Evolutionary conservation across 306 rosid genomes (phyloP), one percentile per base, ranked within the genome.

Genomic region (Sphenostylis stenocarpa): DNA sequence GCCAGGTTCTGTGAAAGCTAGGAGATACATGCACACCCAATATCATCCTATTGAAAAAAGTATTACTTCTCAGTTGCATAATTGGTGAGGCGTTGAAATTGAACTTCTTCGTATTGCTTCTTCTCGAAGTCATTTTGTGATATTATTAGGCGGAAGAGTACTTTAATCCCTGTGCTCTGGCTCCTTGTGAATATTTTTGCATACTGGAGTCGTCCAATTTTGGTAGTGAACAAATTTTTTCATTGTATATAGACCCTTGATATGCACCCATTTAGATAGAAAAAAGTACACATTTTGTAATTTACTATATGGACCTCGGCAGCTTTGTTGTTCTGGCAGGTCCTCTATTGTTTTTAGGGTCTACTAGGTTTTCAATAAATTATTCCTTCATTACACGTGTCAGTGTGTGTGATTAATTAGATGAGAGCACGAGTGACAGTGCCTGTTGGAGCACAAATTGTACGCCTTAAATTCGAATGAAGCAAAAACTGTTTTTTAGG

Each of bases 1-100:
- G 70, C 92, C 97, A 52, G 96, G 97, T 44, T 95, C 97, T n/a
- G 92, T 90, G 81, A 89, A 92, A 82, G 97, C 99, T 12, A 87
- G 80, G 89, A 90, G 83, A 77, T 76, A 85, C 81, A 67, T 89
- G 86, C 96, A 86, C 82, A 95, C 97, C 48, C 91, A 87, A 72
- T 95, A 95, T 76, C 97, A 89, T 73, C 91, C 88, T 39, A 72
- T 95, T 66, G 89, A 88, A 64, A 95, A 95, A 90, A 92, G 96
- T 88, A 82, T 92, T 61, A 88, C 97, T 77, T 85, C 99, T 57
- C 97, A 92, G 85, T 86, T 95, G 85, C 87, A 89, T 67, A 86
- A 89, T 85, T 95, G 99, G 99, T 95, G 87, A 86, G 71, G 62
- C 16, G 62, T 61, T 45, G 71, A 51, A 77, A 57, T 66, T 60